Percentiles rank a stretch among this genome's conserved stretches.
These are phyloP conservation scores for Plasmodium chabaudi DNA, from an alignment of 169 alveolate genomes.

Conservation along the genomic window DNA sequence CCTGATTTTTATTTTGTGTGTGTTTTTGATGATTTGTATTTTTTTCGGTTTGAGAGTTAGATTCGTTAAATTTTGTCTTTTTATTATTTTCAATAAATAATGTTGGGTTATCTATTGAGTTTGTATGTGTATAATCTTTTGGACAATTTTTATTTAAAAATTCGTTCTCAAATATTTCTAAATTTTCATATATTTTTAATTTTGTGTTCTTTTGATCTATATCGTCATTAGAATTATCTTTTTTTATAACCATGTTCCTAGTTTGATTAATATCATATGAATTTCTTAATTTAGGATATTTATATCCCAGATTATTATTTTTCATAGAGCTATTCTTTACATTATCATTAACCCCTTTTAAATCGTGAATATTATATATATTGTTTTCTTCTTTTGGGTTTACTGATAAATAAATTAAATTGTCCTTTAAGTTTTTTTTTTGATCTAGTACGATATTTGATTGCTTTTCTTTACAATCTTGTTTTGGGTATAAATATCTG, in stretches of 20 bases:
- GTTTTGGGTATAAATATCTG: slow-evolving; percentile 1
- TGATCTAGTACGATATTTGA: neutral
- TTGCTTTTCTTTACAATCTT: slow-evolving; percentile 1
- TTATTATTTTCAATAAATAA: slow-evolving; percentile 2
- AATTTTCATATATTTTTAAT: slow-evolving; percentile 52
- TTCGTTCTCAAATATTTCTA: slow-evolving; percentile 31
- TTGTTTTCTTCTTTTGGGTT: slow-evolving; percentile 22
- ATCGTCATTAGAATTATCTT: slow-evolving; percentile 6
- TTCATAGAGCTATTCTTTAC: slow-evolving; percentile 9
- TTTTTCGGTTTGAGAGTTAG: neutral
- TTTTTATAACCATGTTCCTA: slow-evolving; percentile 17
- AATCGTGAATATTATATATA: slow-evolving; percentile 5
- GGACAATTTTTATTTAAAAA: slow-evolving; percentile 13
- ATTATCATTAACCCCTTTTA: neutral
- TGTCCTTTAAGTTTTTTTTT: slow-evolving; percentile 4
- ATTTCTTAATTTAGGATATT: slow-evolving; percentile 15
- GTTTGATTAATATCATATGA: slow-evolving; percentile 10
- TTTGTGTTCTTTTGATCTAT: slow-evolving; percentile 8
- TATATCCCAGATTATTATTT: neutral
- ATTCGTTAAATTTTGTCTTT: neutral
- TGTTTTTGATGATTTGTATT: neutral
- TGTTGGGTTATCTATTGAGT: neutral
- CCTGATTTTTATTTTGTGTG: neutral
- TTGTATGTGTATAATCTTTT: slow-evolving; percentile 1
- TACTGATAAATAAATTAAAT: slow-evolving; percentile 4